These are phyloP conservation scores for Xylaria flabelliformis DNA, from an alignment of 495 filamentous ascomycete species.

Conservation along the genomic window DNA sequence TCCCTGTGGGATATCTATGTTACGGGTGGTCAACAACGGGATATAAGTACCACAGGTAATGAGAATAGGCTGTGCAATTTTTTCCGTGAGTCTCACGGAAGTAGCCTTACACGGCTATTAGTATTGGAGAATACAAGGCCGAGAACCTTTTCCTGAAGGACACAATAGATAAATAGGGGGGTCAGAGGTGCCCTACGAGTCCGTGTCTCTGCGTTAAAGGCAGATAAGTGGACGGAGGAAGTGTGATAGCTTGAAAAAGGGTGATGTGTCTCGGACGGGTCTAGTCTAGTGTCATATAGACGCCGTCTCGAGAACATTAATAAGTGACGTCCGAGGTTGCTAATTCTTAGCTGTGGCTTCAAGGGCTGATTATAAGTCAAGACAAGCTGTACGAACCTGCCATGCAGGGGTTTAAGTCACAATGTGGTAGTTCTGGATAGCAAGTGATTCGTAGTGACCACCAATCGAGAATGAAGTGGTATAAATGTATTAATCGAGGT, in stretches of 20 bases:
- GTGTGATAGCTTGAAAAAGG: conserved; percentile 29
- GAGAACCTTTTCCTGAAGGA: neutral
- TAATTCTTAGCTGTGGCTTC: conserved; percentile 28
- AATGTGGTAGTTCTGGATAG: neutral
- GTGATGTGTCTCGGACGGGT: conserved; percentile 33
- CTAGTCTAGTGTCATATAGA: conserved; percentile 27
- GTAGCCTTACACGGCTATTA: conserved; percentile 30
- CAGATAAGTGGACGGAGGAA: neutral
- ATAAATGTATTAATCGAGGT: neutral
- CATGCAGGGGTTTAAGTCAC: conserved; percentile 12
- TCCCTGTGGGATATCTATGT: neutral
- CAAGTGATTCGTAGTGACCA: neutral
- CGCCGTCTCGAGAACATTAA: conserved; percentile 15
- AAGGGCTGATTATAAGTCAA: conserved; percentile 26
- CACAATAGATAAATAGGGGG: neutral
- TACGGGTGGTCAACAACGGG: conserved; percentile 1
- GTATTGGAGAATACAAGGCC: conserved; percentile 32
- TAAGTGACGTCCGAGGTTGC: conserved; percentile 34
- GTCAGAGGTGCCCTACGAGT: neutral
- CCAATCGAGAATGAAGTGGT: neutral
- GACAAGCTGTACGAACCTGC: conserved; percentile 6
- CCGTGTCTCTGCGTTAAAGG: conserved; percentile 15
- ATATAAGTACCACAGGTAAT: conserved; percentile 24
- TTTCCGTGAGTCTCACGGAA: conserved; percentile 26
- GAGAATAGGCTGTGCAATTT: conserved; percentile 19